Conservation (phyloP, 1,284 basidiomycete genomes). For the Psilocybe mexicana region DNA sequence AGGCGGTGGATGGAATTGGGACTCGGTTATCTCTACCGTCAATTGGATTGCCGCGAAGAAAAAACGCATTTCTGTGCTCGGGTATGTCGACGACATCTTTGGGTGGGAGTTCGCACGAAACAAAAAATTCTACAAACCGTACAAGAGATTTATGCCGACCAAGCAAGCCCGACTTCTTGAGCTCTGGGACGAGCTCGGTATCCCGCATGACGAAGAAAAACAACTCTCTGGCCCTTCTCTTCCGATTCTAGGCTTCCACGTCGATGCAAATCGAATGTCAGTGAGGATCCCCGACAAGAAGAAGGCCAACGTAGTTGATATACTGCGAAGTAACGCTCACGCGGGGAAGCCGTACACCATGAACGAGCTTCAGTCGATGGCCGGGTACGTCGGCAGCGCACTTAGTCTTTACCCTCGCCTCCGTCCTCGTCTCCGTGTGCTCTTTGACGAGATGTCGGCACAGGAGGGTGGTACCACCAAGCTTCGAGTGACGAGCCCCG, state of each 20-base stretch:
- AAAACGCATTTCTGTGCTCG: background rate
- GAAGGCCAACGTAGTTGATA: too few relatives aligned
- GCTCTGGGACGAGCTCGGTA: conserved; percentile 33
- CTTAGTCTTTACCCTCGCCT: too few relatives aligned
- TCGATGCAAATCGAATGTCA: conserved; percentile 31
- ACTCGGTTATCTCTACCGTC: conserved; percentile 31
- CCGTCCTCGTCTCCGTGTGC: too few relatives aligned
- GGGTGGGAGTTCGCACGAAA: background rate
- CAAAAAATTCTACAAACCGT: conserved; percentile 7
- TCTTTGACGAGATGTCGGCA: too few relatives aligned
- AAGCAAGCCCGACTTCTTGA: conserved; percentile 27
- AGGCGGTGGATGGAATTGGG: conserved; percentile 27
- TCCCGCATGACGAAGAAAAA: conserved; percentile 34
- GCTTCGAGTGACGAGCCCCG: too few relatives aligned
- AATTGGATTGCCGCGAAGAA: conserved; percentile 32
- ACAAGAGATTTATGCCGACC: conserved; percentile 12
- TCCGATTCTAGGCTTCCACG: conserved; percentile 31
- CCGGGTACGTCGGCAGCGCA: too few relatives aligned
- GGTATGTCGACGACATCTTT: conserved; percentile 18
- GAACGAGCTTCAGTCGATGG: too few relatives aligned
- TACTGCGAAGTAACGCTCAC: too few relatives aligned
- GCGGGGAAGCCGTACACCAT: too few relatives aligned
- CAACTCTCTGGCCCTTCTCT: conserved; percentile 29
- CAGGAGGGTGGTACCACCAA: too few relatives aligned
- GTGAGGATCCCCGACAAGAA: conserved; percentile 18